Base-by-base conservation (phyloP, 495 filamentous ascomycete species). In the Halenospora varia region DNA sequence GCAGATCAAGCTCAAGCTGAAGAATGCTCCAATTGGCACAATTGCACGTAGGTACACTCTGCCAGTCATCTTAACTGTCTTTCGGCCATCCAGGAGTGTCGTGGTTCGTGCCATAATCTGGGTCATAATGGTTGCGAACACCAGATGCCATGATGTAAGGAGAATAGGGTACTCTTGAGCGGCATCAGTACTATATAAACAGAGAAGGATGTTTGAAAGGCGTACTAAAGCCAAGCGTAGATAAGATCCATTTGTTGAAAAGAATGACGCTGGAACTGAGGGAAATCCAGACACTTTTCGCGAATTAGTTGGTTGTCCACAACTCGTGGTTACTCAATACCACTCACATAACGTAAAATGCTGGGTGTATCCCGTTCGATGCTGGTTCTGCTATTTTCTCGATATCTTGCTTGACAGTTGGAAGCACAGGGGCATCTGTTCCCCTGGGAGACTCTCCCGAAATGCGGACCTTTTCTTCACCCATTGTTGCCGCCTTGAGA, bases 161-260 rank as follows among this genome's bases (percentile, higher is more conserved):
- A 94, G 82, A 69, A 96, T 78, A 35, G 80, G 80, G 62, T 78
- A 83, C 22, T 70, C 78, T 87, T 61, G 26, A 61, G 62, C 67
- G 54, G 47, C 58, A 66, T 62, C 59, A 61, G 66, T 68, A 71
- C 70, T 65, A 68, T 67, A 25, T 53, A 50, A 50, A 42, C 56
- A 51, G 42, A 40, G 22, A 13, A 10, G 13, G 19, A n/a, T 45
- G 4, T 13, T 15, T 22, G n/a, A 26, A 41, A 17, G 53, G 40
- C 64, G 48, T 59, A 67, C 64, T 77, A 79, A 97, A 98, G 51
- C 87, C 76, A 62, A 84, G 80, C 24, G 83, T 88, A 66, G 89
- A 84, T 53, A 97, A 82, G 62, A 98, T 92, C 83, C 89, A 93
- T 83, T 98, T 98, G 86, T 98, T 97, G 87, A 96, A 98, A 44